Evolutionary conservation across 2,329 filamentous ascomycete species (phyloP), one percentile per base, ranked within the genome.

Genomic region (Hawksworthiomyces lignivorus): DNA sequence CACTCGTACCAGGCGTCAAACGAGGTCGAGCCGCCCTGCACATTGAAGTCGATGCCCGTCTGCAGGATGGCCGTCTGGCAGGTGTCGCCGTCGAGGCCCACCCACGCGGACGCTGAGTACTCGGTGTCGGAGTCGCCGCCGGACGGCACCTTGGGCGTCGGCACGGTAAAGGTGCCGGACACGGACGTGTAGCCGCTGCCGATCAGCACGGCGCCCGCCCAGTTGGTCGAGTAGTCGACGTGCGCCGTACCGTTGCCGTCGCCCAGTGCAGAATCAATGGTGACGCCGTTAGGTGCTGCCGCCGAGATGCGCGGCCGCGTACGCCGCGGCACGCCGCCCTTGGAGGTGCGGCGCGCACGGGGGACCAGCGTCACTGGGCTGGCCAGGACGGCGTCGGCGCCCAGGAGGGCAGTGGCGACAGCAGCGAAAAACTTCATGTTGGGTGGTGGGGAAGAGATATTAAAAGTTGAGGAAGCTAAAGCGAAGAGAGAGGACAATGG

Each of bases 381-480:
- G 27, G 68, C 70, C 27, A 69, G 37, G 36, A 62, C 64, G 42
- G 60, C 53, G 43, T 61, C 60, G 39, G 66, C 63, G 44, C 68
- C 41, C 24, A 51, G 37, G 20, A 49, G 42, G 43, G 43, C 48
- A 15, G 47, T 44, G 21, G 48, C 58, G 33, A 70, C 44, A 37
- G 62, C 47, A 36, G 64, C 53, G 58, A 69, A 59, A 59, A 70
- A 60, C 63, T 71, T 75, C 73, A 77, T 77, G 35, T 49, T 69
- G 58, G n/a, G n/a, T n/a, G n/a, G n/a, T n/a, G n/a, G n/a, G n/a
- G n/a, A n/a, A n/a, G n/a, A n/a, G n/a, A n/a, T n/a, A n/a, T n/a
- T n/a, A n/a, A n/a, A n/a, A n/a, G n/a, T n/a, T n/a, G n/a, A n/a
- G n/a, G n/a, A n/a, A n/a, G n/a, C n/a, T n/a, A n/a, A n/a, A n/a